These are phyloP conservation scores for Saccharum spontaneum DNA, from an alignment of 176 grass and related monocot genomes.

Conservation along the genomic window DNA sequence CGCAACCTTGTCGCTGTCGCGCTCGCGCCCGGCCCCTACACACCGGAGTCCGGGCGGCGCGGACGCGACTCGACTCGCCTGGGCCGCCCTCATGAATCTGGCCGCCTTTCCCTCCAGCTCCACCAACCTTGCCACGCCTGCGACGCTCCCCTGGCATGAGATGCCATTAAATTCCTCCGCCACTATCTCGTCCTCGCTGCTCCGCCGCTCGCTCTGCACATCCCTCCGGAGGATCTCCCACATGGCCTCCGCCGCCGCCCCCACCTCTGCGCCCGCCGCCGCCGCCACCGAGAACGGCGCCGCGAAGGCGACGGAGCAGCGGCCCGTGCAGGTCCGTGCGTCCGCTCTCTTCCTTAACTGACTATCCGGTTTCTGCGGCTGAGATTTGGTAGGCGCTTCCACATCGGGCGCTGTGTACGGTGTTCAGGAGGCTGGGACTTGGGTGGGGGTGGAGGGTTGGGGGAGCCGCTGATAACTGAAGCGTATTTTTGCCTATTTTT, in stretches of 20 bases:
- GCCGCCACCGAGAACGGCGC: constrained; percentile 28
- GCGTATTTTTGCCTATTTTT: not conserved
- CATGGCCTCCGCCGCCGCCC: constrained; percentile 37
- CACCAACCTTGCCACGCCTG: not conserved
- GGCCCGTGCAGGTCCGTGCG: constrained; percentile 46
- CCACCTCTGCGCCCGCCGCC: constrained; percentile 32
- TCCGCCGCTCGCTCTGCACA: constrained; percentile 44
- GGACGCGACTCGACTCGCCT: not conserved
- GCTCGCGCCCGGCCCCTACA: not conserved
- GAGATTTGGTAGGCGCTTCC: not conserved
- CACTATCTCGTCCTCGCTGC: constrained; percentile 7
- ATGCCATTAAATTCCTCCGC: constrained; percentile 49
- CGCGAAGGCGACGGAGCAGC: constrained; percentile 32
- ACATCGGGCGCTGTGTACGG: not conserved
- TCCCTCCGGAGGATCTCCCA: constrained; percentile 31
- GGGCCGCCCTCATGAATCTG: constrained; percentile 42
- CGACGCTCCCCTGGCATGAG: constrained; percentile 22
- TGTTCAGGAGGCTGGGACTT: not conserved
- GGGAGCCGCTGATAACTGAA: not conserved
- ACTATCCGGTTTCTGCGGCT: not conserved
- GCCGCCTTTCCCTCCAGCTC: constrained; percentile 9
- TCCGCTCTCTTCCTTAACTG: not conserved
- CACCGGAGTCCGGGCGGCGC: constrained; percentile 17
- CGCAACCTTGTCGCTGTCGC: not conserved
- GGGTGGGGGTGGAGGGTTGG: not conserved